Percentiles rank a stretch among this genome's conserved stretches.
Conservation (phyloP, 2,329 filamentous ascomycete species). For the Dendrostoma leiphaemia region DNA sequence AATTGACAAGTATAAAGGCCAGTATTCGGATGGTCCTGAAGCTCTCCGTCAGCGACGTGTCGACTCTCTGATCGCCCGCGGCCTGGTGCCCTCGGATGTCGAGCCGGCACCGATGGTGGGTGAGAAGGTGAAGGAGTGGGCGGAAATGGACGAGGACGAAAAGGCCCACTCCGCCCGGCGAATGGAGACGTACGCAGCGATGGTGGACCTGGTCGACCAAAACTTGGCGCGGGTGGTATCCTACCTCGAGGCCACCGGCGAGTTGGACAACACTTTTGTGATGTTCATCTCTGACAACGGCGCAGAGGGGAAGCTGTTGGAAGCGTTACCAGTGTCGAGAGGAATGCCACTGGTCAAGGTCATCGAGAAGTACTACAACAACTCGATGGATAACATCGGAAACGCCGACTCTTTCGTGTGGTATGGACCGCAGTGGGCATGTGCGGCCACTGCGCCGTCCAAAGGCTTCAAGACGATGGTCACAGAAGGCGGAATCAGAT, state of each 20-base stretch:
- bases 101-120: conserved; percentile 49
- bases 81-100: conserved; percentile 50
- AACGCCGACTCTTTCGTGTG: conserved; percentile 52
- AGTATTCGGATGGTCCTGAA: conserved; percentile 60
- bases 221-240: conserved; percentile 60
- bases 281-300: conserved; percentile 62
- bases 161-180: conserved; percentile 45
- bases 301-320: conserved; percentile 26
- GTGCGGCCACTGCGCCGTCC: conserved; percentile 27
- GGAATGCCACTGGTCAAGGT: conserved; percentile 20
- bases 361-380: conserved; percentile 52
- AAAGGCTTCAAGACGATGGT: conserved; percentile 33
- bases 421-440: conserved; percentile 57
- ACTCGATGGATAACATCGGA: conserved; percentile 53
- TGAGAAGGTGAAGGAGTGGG: conserved; percentile 46
- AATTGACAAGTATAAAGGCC: conserved; percentile 54
- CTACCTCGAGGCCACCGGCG: conserved; percentile 52
- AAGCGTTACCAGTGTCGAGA: conserved; percentile 20
- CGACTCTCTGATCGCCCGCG: conserved; percentile 53
- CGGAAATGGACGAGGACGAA: conserved; percentile 42
- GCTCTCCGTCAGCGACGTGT: conserved; percentile 52
- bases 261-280: conserved; percentile 63
- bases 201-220: conserved; percentile 61
- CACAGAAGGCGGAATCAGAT: conserved; percentile 49
- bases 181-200: conserved; percentile 62